Conservation (phyloP, 805 yeast species). For the Cyberlindnera nakhonratchasimensis region DNA sequence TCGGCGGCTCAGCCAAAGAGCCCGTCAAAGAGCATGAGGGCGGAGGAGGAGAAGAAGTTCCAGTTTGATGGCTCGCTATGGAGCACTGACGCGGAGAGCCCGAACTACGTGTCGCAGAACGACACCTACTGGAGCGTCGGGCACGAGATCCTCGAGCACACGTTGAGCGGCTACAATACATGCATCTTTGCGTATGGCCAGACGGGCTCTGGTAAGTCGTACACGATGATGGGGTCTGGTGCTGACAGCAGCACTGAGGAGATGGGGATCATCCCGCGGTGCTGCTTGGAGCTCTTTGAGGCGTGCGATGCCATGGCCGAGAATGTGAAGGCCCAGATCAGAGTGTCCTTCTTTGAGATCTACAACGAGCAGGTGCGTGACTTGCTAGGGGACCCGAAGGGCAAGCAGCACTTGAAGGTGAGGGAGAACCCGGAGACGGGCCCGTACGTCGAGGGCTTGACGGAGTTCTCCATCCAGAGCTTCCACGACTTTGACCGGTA, state of each 20-base stretch:
- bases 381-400: conserved; percentile 34
- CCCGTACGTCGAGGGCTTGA: conserved; percentile 68
- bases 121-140: conserved; percentile 55
- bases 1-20: conserved; percentile 9
- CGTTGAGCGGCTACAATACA: conserved; percentile 67
- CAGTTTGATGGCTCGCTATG: conserved; percentile 50
- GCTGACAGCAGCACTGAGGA: conserved; percentile 38
- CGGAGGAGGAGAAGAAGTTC: conserved; percentile 35
- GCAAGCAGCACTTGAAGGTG: conserved; percentile 33
- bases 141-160: conserved; percentile 54
- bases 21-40: conserved; percentile 12
- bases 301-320: conserved; percentile 33
- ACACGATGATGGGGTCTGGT: conserved; percentile 66
- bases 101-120: conserved; percentile 43
- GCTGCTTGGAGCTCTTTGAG: conserved; percentile 51
- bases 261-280: conserved; percentile 64
- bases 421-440: conserved; percentile 66
- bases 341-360: conserved; percentile 66
- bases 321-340: conserved; percentile 39
- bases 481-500: conserved; percentile 46
- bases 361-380: conserved; percentile 78
- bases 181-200: conserved; percentile 80
- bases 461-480: conserved; percentile 47
- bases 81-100: conserved; percentile 35
- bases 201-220: conserved; percentile 82